Percentiles rank a stretch among this genome's conserved stretches.
These are phyloP conservation scores for Acacia acuminata DNA, from an alignment of 306 rosid species.

Conservation along the genomic window DNA sequence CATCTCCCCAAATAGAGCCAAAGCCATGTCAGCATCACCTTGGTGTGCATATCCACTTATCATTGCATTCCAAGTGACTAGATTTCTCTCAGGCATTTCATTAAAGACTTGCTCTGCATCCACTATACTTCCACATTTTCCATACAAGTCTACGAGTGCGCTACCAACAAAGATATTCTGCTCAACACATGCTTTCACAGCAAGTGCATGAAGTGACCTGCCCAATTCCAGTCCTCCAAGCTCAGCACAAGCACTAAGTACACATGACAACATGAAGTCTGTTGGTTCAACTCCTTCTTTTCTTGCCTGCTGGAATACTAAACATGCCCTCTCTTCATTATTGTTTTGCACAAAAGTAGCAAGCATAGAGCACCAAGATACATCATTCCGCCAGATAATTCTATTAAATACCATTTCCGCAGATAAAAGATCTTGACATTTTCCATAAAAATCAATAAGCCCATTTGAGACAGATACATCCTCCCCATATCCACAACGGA, in stretches of 20 bases:
- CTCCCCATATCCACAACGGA: slow-evolving; percentile 49
- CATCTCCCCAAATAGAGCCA: slow-evolving; percentile 68
- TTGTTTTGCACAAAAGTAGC: slow-evolving; percentile 65
- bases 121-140: slow-evolving; percentile 77
- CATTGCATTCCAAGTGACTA: slow-evolving; percentile 77
- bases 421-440: slow-evolving; percentile 58
- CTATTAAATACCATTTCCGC: slow-evolving; percentile 60
- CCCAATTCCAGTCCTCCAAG: slow-evolving; percentile 78
- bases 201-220: slow-evolving; percentile 72
- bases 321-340: slow-evolving; percentile 80
- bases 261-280: slow-evolving; percentile 76
- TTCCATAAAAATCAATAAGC: slow-evolving; percentile 82
- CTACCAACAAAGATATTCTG: slow-evolving; percentile 78
- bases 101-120: slow-evolving; percentile 60
- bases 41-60: slow-evolving; percentile 73
- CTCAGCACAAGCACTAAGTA: slow-evolving; percentile 81
- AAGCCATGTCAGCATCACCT: slow-evolving; percentile 71
- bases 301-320: slow-evolving; percentile 55
- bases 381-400: slow-evolving; percentile 52
- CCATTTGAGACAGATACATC: slow-evolving; percentile 71
- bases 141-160: slow-evolving; percentile 86
- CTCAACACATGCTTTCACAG: slow-evolving; percentile 69
- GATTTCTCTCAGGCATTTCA: slow-evolving; percentile 63
- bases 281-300: slow-evolving; percentile 60
- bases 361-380: slow-evolving; percentile 83